Base-by-base conservation (phyloP, 495 filamentous ascomycete genomes). In the Penicillium daleae region DNA sequence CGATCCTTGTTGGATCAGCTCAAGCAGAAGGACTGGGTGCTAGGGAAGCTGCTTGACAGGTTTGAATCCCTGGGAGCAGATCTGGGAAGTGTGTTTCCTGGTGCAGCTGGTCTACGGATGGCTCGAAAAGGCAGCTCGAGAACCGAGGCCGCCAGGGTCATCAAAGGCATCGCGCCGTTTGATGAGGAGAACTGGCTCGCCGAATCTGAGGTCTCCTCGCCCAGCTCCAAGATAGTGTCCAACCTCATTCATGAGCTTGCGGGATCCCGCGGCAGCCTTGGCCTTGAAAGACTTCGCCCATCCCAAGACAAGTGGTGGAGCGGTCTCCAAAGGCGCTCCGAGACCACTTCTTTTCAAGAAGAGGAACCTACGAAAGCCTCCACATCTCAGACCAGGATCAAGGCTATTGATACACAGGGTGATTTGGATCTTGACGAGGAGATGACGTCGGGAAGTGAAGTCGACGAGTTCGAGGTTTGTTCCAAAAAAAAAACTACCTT, bases 21-120 rank as follows among this genome's bases (percentile, higher is more conserved):
- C 10, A 82, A 80, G 60, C 87, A 93, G 35, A 97, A 97, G 74
- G 93, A 97, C 72, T 84, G 79, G 66, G 83, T 92, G 19, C 90
- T 97, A 59, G 78, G 81, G 19, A 90, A 88, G 60, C 69, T 97
- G 24, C 78, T 91, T 9, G 92, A 96, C 71, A 92, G 91, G 66
- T 78, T 95, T n/a, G 89, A 92, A 60, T 77, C 85, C 0, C 83
- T 86, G 49, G 85, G 87, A 1, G 80, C 85, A 2, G 90, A 92
- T 31, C 74, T 94, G 6, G 85, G 86, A 15, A 79, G 84, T 24
- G 80, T 93, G 3, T 92, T 96, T 75, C 89, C 88, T 17, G 82
- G 86, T 17, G 82, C 86, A 21, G 79, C 83, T 4, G 81, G 84
- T 10, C 55, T 76, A 22, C 81, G 75, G 7, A 50, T 62, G 6